These are phyloP conservation scores for Hanseniaspora meyeri DNA, from an alignment of 805 yeast genomes.

Conservation along the genomic window DNA sequence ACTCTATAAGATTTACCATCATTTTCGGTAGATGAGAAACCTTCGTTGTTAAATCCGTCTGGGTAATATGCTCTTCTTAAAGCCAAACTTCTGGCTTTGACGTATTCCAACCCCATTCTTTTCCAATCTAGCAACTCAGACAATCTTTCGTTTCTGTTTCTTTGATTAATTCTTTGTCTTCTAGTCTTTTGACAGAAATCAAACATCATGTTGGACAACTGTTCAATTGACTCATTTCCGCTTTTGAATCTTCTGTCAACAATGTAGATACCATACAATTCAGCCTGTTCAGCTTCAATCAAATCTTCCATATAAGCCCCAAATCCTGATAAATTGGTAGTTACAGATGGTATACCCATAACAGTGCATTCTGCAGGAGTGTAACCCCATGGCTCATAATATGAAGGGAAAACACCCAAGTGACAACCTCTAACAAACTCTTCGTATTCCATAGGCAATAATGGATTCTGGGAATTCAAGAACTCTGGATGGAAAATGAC, in stretches of 20 bases:
- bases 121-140: constrained; percentile 93
- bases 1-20: constrained; percentile 37
- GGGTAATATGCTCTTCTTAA: constrained; percentile 82
- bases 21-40: constrained; percentile 16
- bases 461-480: constrained; percentile 86
- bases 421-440: constrained; percentile 97
- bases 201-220: constrained; percentile 77
- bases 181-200: constrained; percentile 80
- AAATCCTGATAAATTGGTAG: constrained; percentile 90
- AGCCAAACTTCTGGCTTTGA: constrained; percentile 86
- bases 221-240: constrained; percentile 87
- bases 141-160: constrained; percentile 90
- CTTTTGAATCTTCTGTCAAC: constrained; percentile 88
- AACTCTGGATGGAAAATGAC: constrained; percentile 97
- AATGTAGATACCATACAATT: constrained; percentile 92
- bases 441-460: constrained; percentile 84
- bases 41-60: constrained; percentile 44
- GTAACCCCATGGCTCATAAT: constrained; percentile 99
- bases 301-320: constrained; percentile 98
- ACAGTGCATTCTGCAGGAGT: constrained; percentile 99
- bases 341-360: constrained; percentile 96
- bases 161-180: constrained; percentile 93
- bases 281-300: constrained; percentile 65
- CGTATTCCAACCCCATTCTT: constrained; percentile 93
- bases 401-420: constrained; percentile 94